phyloP scores from a whole-genome alignment of 2,329 filamentous ascomycete species.

The Aspergillus terreus region DNA sequence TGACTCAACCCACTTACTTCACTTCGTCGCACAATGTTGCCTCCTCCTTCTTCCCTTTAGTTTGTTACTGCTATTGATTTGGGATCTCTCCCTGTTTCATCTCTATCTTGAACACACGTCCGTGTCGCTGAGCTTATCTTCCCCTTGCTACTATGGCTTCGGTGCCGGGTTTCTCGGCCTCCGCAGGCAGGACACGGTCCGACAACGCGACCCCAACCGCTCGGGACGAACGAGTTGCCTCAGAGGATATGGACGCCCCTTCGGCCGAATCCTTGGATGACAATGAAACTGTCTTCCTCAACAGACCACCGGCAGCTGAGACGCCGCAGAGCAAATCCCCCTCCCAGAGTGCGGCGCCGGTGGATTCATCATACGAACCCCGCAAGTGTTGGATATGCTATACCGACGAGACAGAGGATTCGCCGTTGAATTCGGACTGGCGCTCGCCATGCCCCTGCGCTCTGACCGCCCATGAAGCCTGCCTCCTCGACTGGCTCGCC shows the following conservation, averaged over 20 bases:
- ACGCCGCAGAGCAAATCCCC: conserved; percentile 17
- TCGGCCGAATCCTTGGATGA: conserved; percentile 20
- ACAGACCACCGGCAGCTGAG: conserved; percentile 17
- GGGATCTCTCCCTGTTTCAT: not conserved
- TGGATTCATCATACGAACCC: conserved; percentile 30
- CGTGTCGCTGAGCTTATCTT: not conserved
- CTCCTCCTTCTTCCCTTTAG: not conserved
- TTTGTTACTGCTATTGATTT: not conserved
- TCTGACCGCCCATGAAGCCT: conserved; percentile 84
- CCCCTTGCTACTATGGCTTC: conserved; percentile 29
- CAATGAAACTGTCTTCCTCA: conserved; percentile 30
- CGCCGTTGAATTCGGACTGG: conserved; percentile 63
- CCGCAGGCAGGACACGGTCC: conserved; percentile 22
- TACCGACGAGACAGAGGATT: conserved; percentile 61
- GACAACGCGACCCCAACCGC: conserved; percentile 20
- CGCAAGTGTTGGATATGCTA: conserved; percentile 68
- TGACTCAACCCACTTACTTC: not conserved
- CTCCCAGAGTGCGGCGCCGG: conserved; percentile 9
- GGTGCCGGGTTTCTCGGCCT: conserved; percentile 27
- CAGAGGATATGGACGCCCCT: conserved; percentile 3
- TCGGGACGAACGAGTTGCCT: conserved; percentile 11
- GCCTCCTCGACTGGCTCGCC: conserved; percentile 88
- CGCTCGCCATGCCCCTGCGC: conserved; percentile 87
- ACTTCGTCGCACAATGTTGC: not conserved
- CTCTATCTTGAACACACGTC: not conserved